phyloP scores from a whole-genome alignment of 75 land plant genomes.

The Cryptomeria japonica region DNA sequence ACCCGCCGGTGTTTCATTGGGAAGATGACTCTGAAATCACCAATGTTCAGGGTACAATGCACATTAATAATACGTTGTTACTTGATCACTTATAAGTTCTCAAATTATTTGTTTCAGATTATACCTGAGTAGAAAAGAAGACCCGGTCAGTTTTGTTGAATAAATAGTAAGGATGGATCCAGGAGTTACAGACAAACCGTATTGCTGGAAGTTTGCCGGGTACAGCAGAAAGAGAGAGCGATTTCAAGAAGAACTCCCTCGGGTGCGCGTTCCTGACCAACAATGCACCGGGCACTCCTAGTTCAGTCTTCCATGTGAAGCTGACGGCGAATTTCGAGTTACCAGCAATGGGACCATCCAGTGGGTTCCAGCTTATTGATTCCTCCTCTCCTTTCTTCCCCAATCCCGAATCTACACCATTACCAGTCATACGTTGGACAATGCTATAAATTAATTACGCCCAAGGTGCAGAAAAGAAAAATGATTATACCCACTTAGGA shows the following conservation, averaged over 20 bases:
- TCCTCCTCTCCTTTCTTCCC: conserved; percentile 5
- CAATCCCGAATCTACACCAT: conserved; percentile 12
- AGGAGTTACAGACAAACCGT: conserved; percentile 21
- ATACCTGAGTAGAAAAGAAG: conserved; percentile 23
- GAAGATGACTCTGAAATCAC: conserved; percentile 33
- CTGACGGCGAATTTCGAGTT: neutral
- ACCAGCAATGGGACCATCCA: neutral
- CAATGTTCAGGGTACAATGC: neutral
- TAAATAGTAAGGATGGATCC: conserved; percentile 14
- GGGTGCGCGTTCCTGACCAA: conserved; percentile 22
- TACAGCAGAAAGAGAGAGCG: conserved; percentile 12
- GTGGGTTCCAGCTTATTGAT: neutral
- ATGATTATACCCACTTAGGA: neutral
- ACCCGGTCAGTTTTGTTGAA: neutral
- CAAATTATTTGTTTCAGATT: neutral
- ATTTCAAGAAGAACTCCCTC: conserved; percentile 26
- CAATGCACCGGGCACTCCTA: conserved; percentile 44
- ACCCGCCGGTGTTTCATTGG: conserved; percentile 38
- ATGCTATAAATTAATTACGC: no score
- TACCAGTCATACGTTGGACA: neutral
- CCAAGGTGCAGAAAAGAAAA: neutral
- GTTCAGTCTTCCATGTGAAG: conserved; percentile 5
- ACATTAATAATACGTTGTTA: neutral
- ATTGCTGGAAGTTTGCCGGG: neutral
- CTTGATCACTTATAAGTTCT: neutral